Evolutionary conservation across 2,329 filamentous ascomycete species (phyloP).

Genomic region (Hirsutella thompsonii): DNA sequence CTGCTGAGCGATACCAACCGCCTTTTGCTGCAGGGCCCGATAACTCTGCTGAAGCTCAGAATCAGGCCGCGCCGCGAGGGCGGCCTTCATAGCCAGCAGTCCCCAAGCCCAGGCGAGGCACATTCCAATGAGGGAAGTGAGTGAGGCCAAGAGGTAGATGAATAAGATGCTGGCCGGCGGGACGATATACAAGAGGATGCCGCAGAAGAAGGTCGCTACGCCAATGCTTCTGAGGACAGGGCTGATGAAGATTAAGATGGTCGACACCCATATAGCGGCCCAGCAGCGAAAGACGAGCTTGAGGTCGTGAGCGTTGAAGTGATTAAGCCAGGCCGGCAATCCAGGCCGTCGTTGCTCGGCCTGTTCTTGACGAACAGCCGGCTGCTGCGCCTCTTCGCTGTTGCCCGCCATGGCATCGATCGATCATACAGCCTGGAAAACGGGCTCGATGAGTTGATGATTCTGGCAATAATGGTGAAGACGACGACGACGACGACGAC

Average conservation of each 20-base stretch:
- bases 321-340: slow-evolving; percentile 7
- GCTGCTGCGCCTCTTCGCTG: slow-evolving; percentile 6
- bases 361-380: too few relatives aligned
- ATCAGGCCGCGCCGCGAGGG: slow-evolving; percentile 25
- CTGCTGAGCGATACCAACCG: slow-evolving; percentile 17
- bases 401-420: too few relatives aligned
- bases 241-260: slow-evolving; percentile 31
- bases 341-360: background rate
- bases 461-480: too few relatives aligned
- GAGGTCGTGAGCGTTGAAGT: slow-evolving; percentile 32
- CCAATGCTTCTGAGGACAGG: slow-evolving; percentile 27
- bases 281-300: slow-evolving; percentile 33
- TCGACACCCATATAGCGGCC: slow-evolving; percentile 29
- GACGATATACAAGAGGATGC: slow-evolving; percentile 27
- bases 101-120: slow-evolving; percentile 36
- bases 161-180: slow-evolving; percentile 32
- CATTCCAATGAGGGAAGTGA: slow-evolving; percentile 32
- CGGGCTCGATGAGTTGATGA: too few relatives aligned
- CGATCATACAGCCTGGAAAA: too few relatives aligned
- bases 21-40: slow-evolving; percentile 20
- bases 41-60: slow-evolving; percentile 21
- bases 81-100: slow-evolving; percentile 33
- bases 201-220: slow-evolving; percentile 29
- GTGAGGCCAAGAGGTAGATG: slow-evolving; percentile 26
- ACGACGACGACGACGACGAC: too few relatives aligned